Evolutionary conservation across 768 basidiomycete genomes (phyloP).

Genomic region (Mycena alexandri): DNA sequence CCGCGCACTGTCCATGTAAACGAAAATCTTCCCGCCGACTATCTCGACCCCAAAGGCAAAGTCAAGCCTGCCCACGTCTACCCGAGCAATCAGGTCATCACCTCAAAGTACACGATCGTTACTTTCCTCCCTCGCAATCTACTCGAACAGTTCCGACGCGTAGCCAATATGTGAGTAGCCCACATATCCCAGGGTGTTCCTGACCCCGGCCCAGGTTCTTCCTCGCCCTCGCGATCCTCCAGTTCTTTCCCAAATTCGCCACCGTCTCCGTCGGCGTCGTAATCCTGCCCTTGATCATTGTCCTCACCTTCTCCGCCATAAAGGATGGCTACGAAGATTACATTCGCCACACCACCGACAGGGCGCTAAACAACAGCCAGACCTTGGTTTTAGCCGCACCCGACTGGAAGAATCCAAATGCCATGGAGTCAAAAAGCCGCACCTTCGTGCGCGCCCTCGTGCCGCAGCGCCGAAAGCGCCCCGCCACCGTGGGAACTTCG

Average conservation of each 20-base stretch:
- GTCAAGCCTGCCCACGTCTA: conserved; percentile 57
- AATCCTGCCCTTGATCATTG: conserved; percentile 88
- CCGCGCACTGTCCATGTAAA: conserved; percentile 65
- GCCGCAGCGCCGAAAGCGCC: conserved; percentile 16
- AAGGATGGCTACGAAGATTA: conserved; percentile 99
- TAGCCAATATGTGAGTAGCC: conserved; percentile 75
- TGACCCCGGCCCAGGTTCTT: conserved; percentile 44
- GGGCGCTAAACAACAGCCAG: conserved; percentile 81
- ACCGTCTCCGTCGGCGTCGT: conserved; percentile 96
- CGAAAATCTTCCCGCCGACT: conserved; percentile 58
- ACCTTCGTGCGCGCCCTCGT: conserved; percentile 84
- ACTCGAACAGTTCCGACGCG: conserved; percentile 75
- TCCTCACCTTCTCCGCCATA: conserved; percentile 85
- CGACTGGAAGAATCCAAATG: conserved; percentile 80
- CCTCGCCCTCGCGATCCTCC: conserved; percentile 53
- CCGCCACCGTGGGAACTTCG: conserved; percentile 2
- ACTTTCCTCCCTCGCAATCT: conserved; percentile 82
- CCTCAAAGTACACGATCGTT: conserved; percentile 58
- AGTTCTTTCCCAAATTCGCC: conserved; percentile 73
- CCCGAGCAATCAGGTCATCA: conserved; percentile 69
- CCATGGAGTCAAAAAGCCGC: conserved; percentile 75
- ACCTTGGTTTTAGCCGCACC: conserved; percentile 76
- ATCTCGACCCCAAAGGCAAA: conserved; percentile 58
- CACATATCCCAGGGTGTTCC: background rate
- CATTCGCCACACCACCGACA: conserved; percentile 96